These are phyloP conservation scores for Knoxdaviesia proteae DNA, from an alignment of 2,329 filamentous ascomycete genomes.

Conservation along the genomic window DNA sequence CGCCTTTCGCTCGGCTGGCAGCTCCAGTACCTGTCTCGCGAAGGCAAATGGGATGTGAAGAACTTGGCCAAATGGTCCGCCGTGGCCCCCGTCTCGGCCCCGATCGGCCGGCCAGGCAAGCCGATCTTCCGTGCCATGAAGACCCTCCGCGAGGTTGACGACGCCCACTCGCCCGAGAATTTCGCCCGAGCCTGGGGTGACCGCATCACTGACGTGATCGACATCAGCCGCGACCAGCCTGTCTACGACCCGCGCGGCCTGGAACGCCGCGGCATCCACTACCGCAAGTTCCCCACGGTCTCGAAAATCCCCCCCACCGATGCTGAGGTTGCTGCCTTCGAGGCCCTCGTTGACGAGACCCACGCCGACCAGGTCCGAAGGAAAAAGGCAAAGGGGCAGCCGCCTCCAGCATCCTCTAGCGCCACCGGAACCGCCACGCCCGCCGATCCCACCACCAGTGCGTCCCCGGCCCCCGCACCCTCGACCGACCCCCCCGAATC, in stretches of 20 bases:
- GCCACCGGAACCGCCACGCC: not conserved
- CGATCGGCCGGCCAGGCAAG: slow-evolving; percentile 33
- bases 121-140: slow-evolving; percentile 77
- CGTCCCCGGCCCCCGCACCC: too few species aligned
- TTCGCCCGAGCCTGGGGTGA: slow-evolving; percentile 50
- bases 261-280: slow-evolving; percentile 44
- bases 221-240: slow-evolving; percentile 78
- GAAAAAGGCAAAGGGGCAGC: slow-evolving; percentile 17
- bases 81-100: slow-evolving; percentile 54
- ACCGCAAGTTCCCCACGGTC: slow-evolving; percentile 78
- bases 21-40: slow-evolving; percentile 66
- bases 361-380: slow-evolving; percentile 13
- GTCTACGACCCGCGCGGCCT: slow-evolving; percentile 66
- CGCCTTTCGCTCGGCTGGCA: slow-evolving; percentile 76
- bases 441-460: too few species aligned
- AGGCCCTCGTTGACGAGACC: slow-evolving; percentile 36
- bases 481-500: slow-evolving; percentile 10
- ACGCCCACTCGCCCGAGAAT: slow-evolving; percentile 52
- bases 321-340: slow-evolving; percentile 30
- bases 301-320: slow-evolving; percentile 65
- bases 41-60: slow-evolving; percentile 96
- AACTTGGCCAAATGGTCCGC: slow-evolving; percentile 83
- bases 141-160: slow-evolving; percentile 76
- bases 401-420: slow-evolving; percentile 4
- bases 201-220: slow-evolving; percentile 56